Conservation (phyloP, 2,329 filamentous ascomycete species). For the Aspergillus fischeri region DNA sequence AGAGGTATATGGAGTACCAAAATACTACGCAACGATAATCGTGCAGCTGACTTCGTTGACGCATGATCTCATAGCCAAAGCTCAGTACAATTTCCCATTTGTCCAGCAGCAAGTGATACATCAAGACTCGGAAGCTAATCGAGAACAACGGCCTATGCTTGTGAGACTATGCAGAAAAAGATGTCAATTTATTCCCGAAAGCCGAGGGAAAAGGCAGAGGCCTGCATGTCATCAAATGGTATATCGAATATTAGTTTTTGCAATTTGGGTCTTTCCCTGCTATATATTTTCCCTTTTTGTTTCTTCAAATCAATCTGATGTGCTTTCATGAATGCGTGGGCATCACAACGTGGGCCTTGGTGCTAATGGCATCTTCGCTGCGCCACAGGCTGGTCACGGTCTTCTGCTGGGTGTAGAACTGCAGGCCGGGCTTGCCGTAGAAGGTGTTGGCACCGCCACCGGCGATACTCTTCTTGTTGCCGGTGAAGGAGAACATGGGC, state of each 20-base stretch:
- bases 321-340: slow-evolving; percentile 56
- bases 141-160: background rate
- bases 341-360: slow-evolving; percentile 86
- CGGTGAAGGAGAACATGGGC: slow-evolving; percentile 62
- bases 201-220: background rate
- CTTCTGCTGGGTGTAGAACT: slow-evolving; percentile 97
- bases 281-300: background rate
- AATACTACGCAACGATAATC: background rate
- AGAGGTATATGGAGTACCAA: too few relatives aligned
- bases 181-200: background rate
- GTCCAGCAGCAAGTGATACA: background rate
- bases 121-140: background rate
- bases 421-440: slow-evolving; percentile 86
- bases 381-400: slow-evolving; percentile 93
- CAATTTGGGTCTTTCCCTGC: background rate
- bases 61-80: background rate
- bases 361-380: slow-evolving; percentile 75
- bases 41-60: background rate
- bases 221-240: background rate
- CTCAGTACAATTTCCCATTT: background rate
- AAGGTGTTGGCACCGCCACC: slow-evolving; percentile 91
- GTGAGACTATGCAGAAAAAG: background rate
- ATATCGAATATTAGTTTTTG: background rate
- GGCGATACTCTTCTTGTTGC: slow-evolving; percentile 83
- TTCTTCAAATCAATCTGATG: background rate